Evolutionary conservation across 1,284 basidiomycete genomes (phyloP), one percentile per base, ranked within the genome.

Genomic region (Marasmius tenuissimus): DNA sequence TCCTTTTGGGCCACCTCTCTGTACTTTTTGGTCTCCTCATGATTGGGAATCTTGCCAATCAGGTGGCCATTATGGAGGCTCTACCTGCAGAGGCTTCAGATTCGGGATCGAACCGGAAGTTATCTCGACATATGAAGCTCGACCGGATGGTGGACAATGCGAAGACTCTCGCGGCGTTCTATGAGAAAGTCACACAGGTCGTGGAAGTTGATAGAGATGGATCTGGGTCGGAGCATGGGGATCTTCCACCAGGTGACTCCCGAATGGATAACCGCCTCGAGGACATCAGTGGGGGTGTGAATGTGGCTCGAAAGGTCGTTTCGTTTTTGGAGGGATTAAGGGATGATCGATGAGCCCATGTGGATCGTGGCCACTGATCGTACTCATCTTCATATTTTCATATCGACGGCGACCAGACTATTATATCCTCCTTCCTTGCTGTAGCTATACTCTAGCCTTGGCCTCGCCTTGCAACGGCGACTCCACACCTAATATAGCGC

Each of bases 21-120:
- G 82, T 92, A 4, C 79, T 92, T 6, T 81, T 92, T 55, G 90
- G 89, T 3, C 73, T 92, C n/a, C 79, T 92, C 54, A 85, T 89
- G 73, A 78, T 78, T 49, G 75, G 76, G 42, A 78, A 74, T 45
- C 59, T 69, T 3, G 66, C 67, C 33, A 88, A 86, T 66, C 81
- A 82, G 64, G 50, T 63, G 2, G 65, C 76, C 3, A 72, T 89
- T n/a, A 69, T 87, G 4, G 70, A 70, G 37, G 58, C 55, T 38
- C 37, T 60, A 12, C 55, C 56, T 54, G 12, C 34, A 11, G 50
- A 51, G 11, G 7, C 16, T 8, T 47, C 45, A 10, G 35, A 18
- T 33, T 27, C 50, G 8, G 16, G 16, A 22, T 52, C 50, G 27
- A 52, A 52, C 50, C 27, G 50, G n/a, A n/a, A 27, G 33, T 27